Percentiles rank a stretch among this genome's conserved stretches.
These are phyloP conservation scores for Mucor irregularis DNA, from an alignment of 371 early-diverging fungal species.

Conservation along the genomic window DNA sequence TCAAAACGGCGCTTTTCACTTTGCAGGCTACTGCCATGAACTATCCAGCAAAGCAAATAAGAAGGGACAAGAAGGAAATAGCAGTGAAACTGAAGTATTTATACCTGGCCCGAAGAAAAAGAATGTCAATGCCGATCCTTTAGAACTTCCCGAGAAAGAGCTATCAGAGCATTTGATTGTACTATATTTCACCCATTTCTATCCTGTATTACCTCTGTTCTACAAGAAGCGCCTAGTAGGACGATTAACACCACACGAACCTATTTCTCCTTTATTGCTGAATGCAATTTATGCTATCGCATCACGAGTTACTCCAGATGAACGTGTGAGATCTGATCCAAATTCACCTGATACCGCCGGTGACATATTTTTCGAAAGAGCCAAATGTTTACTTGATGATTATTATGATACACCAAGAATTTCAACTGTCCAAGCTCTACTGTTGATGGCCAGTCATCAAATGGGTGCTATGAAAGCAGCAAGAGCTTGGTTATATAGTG, in stretches of 20 bases:
- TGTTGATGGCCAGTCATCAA: conserved; percentile 55
- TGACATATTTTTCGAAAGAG: conserved; percentile 48
- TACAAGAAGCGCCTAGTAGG: conserved; percentile 34
- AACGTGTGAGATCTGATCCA: conserved; percentile 38
- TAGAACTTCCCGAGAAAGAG: conserved; percentile 51
- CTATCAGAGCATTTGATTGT: conserved; percentile 53
- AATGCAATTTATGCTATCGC: conserved; percentile 56
- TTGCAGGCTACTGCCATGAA: conserved; percentile 31
- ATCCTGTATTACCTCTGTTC: conserved; percentile 55
- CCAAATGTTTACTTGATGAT: conserved; percentile 48
- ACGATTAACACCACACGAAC: conserved; percentile 16
- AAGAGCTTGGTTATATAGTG: conserved; percentile 51
- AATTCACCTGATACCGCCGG: conserved; percentile 44
- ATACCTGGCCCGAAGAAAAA: background rate
- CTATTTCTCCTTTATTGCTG: conserved; percentile 47
- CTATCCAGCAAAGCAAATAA: background rate
- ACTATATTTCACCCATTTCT: conserved; percentile 55
- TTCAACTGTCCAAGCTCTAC: conserved; percentile 60
- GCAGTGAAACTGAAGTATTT: too few species aligned
- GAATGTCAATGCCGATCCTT: conserved; percentile 20
- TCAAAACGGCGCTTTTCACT: conserved; percentile 45
- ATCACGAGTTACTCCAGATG: conserved; percentile 42
- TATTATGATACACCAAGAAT: conserved; percentile 58
- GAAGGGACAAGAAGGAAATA: too few species aligned
- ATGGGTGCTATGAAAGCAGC: conserved; percentile 52